phyloP scores from a whole-genome alignment of 129 eudicot species.

The Helianthus tuberosus region DNA sequence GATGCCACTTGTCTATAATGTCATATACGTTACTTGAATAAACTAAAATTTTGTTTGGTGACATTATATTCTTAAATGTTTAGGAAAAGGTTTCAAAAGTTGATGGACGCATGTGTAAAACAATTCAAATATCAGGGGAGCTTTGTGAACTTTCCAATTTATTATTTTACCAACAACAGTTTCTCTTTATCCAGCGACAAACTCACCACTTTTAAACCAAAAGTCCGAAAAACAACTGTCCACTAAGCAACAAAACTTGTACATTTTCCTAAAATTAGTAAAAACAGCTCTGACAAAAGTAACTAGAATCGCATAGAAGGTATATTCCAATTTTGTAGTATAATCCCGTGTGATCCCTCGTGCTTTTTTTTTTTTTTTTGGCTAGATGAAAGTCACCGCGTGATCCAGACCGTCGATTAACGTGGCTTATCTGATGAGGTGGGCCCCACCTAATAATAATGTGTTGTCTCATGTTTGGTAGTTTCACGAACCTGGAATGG shows the following conservation, averaged over 20 bases:
- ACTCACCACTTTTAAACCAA: background rate
- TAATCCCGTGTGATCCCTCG: constrained; percentile 29
- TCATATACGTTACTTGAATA: too few relatives aligned
- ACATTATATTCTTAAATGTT: background rate
- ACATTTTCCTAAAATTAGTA: background rate
- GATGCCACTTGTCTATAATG: too few relatives aligned
- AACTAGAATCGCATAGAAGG: background rate
- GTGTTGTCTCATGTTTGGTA: constrained; percentile 10
- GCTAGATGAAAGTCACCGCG: constrained; percentile 11
- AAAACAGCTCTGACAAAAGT: background rate
- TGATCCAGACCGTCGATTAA: constrained; percentile 15
- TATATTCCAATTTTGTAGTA: constrained; percentile 33
- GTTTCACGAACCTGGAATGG: constrained; percentile 29
- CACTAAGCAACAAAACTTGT: background rate
- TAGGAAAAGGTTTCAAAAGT: background rate
- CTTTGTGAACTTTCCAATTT: background rate
- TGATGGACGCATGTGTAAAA: background rate
- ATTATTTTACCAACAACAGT: background rate
- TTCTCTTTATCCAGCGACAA: background rate
- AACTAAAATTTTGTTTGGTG: too few relatives aligned
- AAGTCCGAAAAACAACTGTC: too few relatives aligned
- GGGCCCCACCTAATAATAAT: background rate
- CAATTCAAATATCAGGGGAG: background rate
- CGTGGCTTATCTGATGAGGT: constrained; percentile 23
- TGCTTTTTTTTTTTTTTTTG: too few relatives aligned